A percentile compares a stretch with the other conserved stretches of the same genome.
phyloP scores from a whole-genome alignment of 2,329 filamentous ascomycete genomes.

The Diaporthe australafricana region DNA sequence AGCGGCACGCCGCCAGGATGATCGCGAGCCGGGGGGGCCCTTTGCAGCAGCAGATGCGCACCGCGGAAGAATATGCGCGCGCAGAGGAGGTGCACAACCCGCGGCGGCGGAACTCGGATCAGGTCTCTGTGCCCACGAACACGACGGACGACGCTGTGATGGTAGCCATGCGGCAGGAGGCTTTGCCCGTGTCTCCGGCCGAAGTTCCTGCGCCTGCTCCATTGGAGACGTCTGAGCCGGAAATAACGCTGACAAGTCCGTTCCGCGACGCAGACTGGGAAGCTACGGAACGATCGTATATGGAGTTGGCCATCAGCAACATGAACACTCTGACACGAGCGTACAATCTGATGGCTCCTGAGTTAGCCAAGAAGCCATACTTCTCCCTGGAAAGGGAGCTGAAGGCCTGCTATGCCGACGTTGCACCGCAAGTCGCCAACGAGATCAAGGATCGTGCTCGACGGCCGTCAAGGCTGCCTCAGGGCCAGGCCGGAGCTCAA shows the following conservation, averaged over 20 bases:
- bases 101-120: conserved; percentile 56
- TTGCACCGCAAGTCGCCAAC: conserved; percentile 79
- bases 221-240: conserved; percentile 33
- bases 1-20: conserved; percentile 80
- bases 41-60: conserved; percentile 76
- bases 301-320: conserved; percentile 78
- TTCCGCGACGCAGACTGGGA: conserved; percentile 87
- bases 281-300: conserved; percentile 77
- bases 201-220: conserved; percentile 32
- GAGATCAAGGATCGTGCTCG: conserved; percentile 78
- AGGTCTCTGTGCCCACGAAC: conserved; percentile 60
- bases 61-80: conserved; percentile 78
- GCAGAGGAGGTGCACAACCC: conserved; percentile 79
- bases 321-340: conserved; percentile 85
- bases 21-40: conserved; percentile 84
- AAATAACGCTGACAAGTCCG: conserved; percentile 61
- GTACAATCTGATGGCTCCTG: conserved; percentile 95
- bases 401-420: conserved; percentile 83
- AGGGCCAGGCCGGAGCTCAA: conserved; percentile 53
- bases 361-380: conserved; percentile 93
- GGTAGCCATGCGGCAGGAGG: conserved; percentile 55
- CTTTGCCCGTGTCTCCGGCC: conserved; percentile 35
- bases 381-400: conserved; percentile 87
- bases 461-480: conserved; percentile 53
- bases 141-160: conserved; percentile 61